Percentiles rank a stretch among this genome's conserved stretches.
Evolutionary conservation across 2,329 filamentous ascomycete genomes (phyloP).

Genomic region (Cryphonectria parasitica): DNA sequence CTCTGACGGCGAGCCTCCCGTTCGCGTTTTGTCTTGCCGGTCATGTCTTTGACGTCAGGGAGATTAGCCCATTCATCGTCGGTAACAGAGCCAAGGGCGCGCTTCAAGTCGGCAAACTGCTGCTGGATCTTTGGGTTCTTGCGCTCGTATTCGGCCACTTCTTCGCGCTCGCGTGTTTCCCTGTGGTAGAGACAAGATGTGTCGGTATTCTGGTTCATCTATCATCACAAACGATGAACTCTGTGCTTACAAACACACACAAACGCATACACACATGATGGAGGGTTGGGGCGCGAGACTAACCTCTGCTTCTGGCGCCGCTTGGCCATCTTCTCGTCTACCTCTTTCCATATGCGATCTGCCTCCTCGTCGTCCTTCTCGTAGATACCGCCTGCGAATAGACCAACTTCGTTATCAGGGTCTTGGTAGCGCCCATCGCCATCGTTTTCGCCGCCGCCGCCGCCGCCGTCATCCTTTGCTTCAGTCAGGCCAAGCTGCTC

Average conservation of each 20-base stretch:
- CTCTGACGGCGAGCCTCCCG: slow-evolving; percentile 81
- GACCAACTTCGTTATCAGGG: slow-evolving; percentile 93
- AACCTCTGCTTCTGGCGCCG: slow-evolving; percentile 85
- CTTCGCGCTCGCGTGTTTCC: slow-evolving; percentile 90
- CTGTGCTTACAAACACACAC: slow-evolving; percentile 44
- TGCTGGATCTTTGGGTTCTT: slow-evolving; percentile 98
- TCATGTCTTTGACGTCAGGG: slow-evolving; percentile 95
- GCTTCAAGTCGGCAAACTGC: slow-evolving; percentile 95
- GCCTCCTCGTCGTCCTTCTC: slow-evolving; percentile 98
- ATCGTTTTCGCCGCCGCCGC: slow-evolving; percentile 70
- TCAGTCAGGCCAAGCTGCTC: slow-evolving; percentile 71
- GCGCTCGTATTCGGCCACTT: slow-evolving; percentile 92
- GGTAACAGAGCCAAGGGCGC: slow-evolving; percentile 82
- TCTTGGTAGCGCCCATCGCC: slow-evolving; percentile 83
- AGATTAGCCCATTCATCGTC: slow-evolving; percentile 97
- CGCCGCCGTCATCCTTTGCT: slow-evolving; percentile 63
- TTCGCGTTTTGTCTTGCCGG: slow-evolving; percentile 85
- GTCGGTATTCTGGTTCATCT: slow-evolving; percentile 79
- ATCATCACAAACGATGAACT: slow-evolving; percentile 70
- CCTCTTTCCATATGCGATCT: slow-evolving; percentile 91
- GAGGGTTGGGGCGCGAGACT: slow-evolving; percentile 57
- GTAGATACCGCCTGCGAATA: slow-evolving; percentile 95
- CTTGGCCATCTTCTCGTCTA: slow-evolving; percentile 96
- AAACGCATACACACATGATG: neutral
- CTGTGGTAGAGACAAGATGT: slow-evolving; percentile 65